Evolutionary conservation across 257 asterid species (phyloP).

Genomic region (Parsonsia alboflavescens): DNA sequence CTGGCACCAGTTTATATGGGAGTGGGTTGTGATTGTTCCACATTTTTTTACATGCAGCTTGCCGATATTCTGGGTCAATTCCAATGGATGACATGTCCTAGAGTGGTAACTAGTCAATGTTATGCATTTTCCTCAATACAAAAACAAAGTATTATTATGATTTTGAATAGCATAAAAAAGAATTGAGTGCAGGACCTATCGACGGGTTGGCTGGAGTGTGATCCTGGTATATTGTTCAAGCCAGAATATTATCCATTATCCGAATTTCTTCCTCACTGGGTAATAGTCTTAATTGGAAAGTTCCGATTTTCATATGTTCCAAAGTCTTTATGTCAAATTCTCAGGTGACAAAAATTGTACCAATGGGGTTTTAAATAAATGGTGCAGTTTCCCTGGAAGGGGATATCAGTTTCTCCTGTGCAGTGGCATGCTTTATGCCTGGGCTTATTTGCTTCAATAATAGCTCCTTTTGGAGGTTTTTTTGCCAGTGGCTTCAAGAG

Average conservation of each 20-base stretch:
- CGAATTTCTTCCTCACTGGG: slow-evolving; percentile 39
- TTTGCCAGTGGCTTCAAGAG: slow-evolving; percentile 98
- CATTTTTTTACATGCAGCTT: slow-evolving; percentile 31
- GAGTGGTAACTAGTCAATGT: slow-evolving; percentile 36
- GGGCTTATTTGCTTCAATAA: slow-evolving; percentile 84
- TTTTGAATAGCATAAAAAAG: slow-evolving; percentile 11
- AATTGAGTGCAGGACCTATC: slow-evolving; percentile 52
- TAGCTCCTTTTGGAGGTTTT: slow-evolving; percentile 98
- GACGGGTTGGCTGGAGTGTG: slow-evolving; percentile 61
- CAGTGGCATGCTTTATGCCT: slow-evolving; percentile 81
- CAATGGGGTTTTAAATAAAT: neutral
- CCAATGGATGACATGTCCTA: slow-evolving; percentile 66
- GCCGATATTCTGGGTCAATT: slow-evolving; percentile 46
- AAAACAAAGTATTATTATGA: slow-evolving; percentile 6
- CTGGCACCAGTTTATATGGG: neutral
- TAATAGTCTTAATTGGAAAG: neutral
- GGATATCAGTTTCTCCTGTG: slow-evolving; percentile 51
- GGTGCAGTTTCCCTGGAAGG: slow-evolving; percentile 65
- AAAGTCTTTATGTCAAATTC: neutral
- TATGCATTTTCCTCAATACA: neutral
- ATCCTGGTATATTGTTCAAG: slow-evolving; percentile 54
- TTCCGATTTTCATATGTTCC: neutral
- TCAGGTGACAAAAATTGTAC: neutral
- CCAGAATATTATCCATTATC: slow-evolving; percentile 40
- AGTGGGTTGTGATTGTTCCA: neutral